Percentiles rank a stretch among this genome's conserved stretches.
phyloP scores from a whole-genome alignment of 169 alveolate species.

The Cryptosporidium bovis region DNA sequence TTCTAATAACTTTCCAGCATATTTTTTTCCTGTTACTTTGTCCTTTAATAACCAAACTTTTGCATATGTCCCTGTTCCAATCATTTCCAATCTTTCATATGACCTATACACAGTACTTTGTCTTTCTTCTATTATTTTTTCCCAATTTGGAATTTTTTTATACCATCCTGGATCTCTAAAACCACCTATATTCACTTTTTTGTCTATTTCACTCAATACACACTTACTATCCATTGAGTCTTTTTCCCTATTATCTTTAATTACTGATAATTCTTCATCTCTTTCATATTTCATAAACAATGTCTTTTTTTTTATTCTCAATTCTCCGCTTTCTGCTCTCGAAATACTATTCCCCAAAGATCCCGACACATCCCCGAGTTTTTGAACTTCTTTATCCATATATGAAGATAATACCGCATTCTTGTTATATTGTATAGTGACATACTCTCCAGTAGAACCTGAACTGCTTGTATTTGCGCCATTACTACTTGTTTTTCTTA shows the following conservation, averaged over 20 bases:
- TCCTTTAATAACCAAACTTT: slow-evolving; percentile 83
- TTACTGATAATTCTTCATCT: too few relatives aligned
- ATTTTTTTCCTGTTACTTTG: slow-evolving; percentile 79
- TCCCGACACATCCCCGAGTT: too few relatives aligned
- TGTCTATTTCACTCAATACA: not conserved
- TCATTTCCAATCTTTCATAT: slow-evolving; percentile 61
- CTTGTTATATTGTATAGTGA: too few relatives aligned
- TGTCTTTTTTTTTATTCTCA: too few relatives aligned
- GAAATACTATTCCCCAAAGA: too few relatives aligned
- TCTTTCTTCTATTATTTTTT: slow-evolving; percentile 55
- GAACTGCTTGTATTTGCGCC: too few relatives aligned
- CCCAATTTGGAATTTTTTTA: slow-evolving; percentile 61
- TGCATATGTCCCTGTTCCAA: slow-evolving; percentile 86
- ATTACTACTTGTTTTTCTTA: too few relatives aligned
- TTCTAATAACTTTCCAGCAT: slow-evolving; percentile 84
- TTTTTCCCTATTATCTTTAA: not conserved
- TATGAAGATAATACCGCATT: too few relatives aligned
- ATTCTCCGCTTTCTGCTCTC: too few relatives aligned
- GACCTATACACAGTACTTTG: slow-evolving; percentile 55
- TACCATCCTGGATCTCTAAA: slow-evolving; percentile 58
- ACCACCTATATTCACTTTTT: slow-evolving; percentile 38
- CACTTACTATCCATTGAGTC: not conserved
- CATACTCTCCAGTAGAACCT: too few relatives aligned
- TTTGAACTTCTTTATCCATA: too few relatives aligned
- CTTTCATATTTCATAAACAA: too few relatives aligned